phyloP scores from a whole-genome alignment of 495 filamentous ascomycete species.

The Jackrogersella multiformis region DNA sequence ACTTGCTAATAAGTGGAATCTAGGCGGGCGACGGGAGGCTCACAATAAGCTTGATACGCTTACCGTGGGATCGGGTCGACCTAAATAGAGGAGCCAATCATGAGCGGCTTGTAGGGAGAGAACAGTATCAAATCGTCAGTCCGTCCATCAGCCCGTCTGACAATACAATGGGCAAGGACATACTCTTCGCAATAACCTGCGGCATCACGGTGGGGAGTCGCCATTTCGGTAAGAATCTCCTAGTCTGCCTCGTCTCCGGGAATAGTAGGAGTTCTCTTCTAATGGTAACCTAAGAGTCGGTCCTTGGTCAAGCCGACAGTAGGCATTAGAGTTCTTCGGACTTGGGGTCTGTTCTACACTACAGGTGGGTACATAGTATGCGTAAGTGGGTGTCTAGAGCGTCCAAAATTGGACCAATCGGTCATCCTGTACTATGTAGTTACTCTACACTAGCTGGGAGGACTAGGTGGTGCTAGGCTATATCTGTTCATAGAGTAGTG shows the following conservation, averaged over 20 bases:
- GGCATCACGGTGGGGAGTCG: background rate
- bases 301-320: background rate
- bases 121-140: background rate
- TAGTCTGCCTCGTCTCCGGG: background rate
- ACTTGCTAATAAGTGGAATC: too few species aligned
- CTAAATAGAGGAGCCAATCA: constrained; percentile 2
- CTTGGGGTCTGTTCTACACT: too few species aligned
- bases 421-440: constrained; percentile 12
- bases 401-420: constrained; percentile 17
- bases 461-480: constrained; percentile 3
- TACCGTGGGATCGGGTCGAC: constrained; percentile 17
- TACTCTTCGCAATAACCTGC: constrained; percentile 2
- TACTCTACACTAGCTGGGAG: constrained; percentile 3
- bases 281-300: background rate
- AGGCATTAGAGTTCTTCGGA: background rate
- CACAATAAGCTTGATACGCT: background rate
- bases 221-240: background rate
- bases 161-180: background rate
- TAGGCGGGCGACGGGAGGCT: background rate
- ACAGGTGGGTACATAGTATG: too few species aligned
- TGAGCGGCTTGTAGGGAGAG: background rate
- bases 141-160: background rate
- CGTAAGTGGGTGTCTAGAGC: background rate
- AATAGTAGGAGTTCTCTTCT: background rate
- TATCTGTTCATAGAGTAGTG: background rate